These are phyloP conservation scores for Holtermanniella nyarrowii DNA, from an alignment of 768 basidiomycete genomes.

Conservation along the genomic window DNA sequence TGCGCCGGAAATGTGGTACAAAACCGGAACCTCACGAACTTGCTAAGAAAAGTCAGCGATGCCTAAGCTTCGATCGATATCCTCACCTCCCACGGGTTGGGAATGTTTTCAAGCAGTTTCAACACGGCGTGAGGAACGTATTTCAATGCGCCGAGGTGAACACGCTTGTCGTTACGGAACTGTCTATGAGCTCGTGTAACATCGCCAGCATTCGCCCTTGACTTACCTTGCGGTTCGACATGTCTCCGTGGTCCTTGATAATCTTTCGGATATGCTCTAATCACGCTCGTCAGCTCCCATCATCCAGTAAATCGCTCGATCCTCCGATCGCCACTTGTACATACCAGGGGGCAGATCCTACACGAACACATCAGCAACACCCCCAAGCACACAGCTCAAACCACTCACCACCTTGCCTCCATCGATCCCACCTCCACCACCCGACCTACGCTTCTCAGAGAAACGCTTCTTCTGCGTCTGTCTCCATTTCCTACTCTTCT, in stretches of 20 bases:
- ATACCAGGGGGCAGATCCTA: constrained; percentile 1
- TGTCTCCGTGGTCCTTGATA: constrained; percentile 98
- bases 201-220: neutral
- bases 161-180: constrained; percentile 98
- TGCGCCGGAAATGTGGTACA: constrained; percentile 98
- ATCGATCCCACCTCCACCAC: constrained; percentile 40
- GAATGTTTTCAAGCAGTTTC: constrained; percentile 98
- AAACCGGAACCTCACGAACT: constrained; percentile 94
- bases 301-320: constrained; percentile 22
- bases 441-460: constrained; percentile 40
- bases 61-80: constrained; percentile 1
- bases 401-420: constrained; percentile 40
- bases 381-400: neutral
- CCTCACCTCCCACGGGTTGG: constrained; percentile 73
- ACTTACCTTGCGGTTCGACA: constrained; percentile 79
- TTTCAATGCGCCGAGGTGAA: constrained; percentile 86
- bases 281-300: constrained; percentile 66
- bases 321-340: constrained; percentile 1
- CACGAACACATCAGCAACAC: neutral
- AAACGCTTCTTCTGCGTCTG: constrained; percentile 70
- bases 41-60: constrained; percentile 46
- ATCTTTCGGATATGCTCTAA: constrained; percentile 97
- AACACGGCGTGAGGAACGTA: constrained; percentile 99
- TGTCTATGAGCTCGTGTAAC: neutral
- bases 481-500: constrained; percentile 95